Base-by-base conservation (phyloP, 352 stramenopile species). In the Phytophthora boehmeriae region DNA sequence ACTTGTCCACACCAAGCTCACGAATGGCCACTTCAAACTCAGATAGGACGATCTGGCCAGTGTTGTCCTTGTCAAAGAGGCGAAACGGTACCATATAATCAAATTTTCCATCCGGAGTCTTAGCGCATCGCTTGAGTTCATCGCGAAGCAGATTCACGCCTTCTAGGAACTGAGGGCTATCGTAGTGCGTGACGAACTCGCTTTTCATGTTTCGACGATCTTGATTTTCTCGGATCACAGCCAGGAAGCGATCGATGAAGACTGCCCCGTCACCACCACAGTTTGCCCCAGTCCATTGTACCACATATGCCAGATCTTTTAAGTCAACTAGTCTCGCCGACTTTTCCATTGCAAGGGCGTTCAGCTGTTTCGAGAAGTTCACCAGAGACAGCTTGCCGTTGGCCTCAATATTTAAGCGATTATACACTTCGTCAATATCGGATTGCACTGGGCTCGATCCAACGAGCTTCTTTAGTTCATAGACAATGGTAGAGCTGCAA, bases 121-220 rank as follows among this genome's bases (percentile, higher is more conserved):
- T 94, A 3, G 83, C 83, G 46, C 81, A 89, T 34, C 85, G 85
- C 34, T 84, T 84, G 30, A 92, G 78, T 53, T 94, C 85, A 1
- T 80, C 78, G 5, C 84, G 81, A 27, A 94, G 63, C 10, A 92
- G 50, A 19, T 87, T 75, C 6, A 92, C 75, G 1, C 85, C 85
- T 62, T 92, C 83, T n/a, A 86, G 53, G 32, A 94, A 94, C 44
- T 74, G 66, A 2, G 85, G 85, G 32, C 83, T 94, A 36, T 94
- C 85, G 42, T 90, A 92, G 39, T 91, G 81, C 2, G 83, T 94
- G 27, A 92, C 66, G 64, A 90, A 94, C 48, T 91, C 85, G 55
- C 80, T 87, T 51, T 91, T 91, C 85, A 92, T 94, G 59, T 91
- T 94, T 54, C 83, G 68, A 8, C 85, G 80, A 28, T 94, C 83